phyloP scores from a whole-genome alignment of 805 yeast genomes.

The Nadsonia fulvescens region DNA sequence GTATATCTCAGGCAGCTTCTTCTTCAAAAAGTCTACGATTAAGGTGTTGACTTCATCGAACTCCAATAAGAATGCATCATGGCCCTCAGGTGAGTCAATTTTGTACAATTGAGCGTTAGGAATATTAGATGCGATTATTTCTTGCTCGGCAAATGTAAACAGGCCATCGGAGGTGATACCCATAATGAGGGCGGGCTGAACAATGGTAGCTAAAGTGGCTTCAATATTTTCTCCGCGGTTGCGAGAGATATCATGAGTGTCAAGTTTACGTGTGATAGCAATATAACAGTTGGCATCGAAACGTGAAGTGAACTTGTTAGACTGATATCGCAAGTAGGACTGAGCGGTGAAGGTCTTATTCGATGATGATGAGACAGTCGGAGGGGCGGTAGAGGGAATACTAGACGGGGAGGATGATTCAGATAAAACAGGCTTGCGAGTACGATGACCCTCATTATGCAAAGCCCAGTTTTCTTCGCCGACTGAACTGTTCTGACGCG shows the following conservation, averaged over 20 bases:
- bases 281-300: constrained; percentile 96
- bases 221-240: constrained; percentile 36
- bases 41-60: constrained; percentile 63
- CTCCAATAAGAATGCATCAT: constrained; percentile 88
- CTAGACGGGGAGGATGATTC: constrained; percentile 8
- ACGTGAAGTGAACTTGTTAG: constrained; percentile 69
- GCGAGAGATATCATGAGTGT: constrained; percentile 85
- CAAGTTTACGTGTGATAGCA: constrained; percentile 80
- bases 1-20: constrained; percentile 37
- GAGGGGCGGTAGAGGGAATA: constrained; percentile 15
- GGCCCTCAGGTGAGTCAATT: constrained; percentile 88
- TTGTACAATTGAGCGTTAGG: constrained; percentile 51
- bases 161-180: constrained; percentile 88
- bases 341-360: constrained; percentile 95
- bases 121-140: constrained; percentile 55
- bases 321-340: constrained; percentile 86
- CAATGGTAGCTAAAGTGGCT: constrained; percentile 38
- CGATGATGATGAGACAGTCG: too few relatives aligned
- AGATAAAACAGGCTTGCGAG: constrained; percentile 1
- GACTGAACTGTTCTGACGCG: constrained; percentile 1
- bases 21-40: constrained; percentile 46
- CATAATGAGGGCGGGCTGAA: constrained; percentile 64
- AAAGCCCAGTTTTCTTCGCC: constrained; percentile 4
- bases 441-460: too few relatives aligned
- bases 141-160: constrained; percentile 84